phyloP scores from a whole-genome alignment of 164 flowering plant genomes.

The Platanus orientalis region DNA sequence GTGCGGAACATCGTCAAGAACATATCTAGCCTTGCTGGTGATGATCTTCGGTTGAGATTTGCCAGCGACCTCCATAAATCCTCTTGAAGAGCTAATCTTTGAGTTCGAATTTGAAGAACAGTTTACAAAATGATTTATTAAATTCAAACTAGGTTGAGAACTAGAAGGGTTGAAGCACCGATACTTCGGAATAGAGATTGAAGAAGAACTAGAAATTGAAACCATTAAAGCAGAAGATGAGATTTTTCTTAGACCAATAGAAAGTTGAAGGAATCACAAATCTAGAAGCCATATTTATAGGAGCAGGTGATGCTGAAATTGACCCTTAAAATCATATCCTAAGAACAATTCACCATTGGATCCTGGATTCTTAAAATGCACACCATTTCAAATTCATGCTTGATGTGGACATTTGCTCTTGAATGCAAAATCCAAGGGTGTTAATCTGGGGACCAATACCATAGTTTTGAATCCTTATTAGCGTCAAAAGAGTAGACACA shows the following conservation, averaged over 20 bases:
- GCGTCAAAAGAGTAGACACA: too few species aligned
- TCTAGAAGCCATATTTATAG: background rate
- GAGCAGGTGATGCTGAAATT: too few species aligned
- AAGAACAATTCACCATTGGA: too few species aligned
- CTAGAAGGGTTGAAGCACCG: conserved; percentile 35
- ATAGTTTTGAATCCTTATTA: too few species aligned
- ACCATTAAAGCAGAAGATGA: background rate
- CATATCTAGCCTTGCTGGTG: conserved; percentile 37
- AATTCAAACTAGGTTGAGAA: background rate
- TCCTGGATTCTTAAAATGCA: too few species aligned
- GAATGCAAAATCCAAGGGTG: too few species aligned
- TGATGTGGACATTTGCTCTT: too few species aligned
- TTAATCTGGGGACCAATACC: too few species aligned
- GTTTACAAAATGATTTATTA: conserved; percentile 1
- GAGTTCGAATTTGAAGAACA: background rate
- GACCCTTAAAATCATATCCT: too few species aligned
- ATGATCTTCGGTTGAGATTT: conserved; percentile 29
- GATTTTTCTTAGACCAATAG: background rate
- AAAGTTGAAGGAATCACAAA: background rate
- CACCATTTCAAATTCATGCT: too few species aligned
- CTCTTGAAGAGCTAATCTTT: background rate
- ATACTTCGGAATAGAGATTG: conserved; percentile 18
- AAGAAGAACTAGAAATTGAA: conserved; percentile 19
- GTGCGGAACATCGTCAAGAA: conserved; percentile 68
- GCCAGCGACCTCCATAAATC: conserved; percentile 3